A percentile compares a stretch with the other conserved stretches of the same genome.
Conservation (phyloP, 768 basidiomycete genomes). For the Panaeolus cyanescens region DNA sequence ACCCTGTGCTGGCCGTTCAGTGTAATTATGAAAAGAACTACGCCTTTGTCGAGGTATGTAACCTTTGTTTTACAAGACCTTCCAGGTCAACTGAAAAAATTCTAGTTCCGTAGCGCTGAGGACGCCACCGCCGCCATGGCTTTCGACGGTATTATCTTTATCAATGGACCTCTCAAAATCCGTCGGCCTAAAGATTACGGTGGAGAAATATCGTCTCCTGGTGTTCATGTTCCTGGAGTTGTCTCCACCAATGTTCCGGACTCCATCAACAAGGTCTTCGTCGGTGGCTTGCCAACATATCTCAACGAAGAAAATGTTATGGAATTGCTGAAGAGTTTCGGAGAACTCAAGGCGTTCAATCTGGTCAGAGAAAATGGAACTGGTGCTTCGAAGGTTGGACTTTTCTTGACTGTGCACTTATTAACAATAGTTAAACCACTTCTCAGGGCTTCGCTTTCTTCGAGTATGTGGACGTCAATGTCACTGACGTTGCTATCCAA, state of each 20-base stretch:
- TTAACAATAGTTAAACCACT: conserved; percentile 7
- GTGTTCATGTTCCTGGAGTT: conserved; percentile 88
- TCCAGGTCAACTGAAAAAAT: conserved; percentile 12
- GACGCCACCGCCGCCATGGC: conserved; percentile 97
- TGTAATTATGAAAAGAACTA: conserved; percentile 99
- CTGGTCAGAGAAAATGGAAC: conserved; percentile 93
- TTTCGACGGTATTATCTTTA: conserved; percentile 96
- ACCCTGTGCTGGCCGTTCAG: conserved; percentile 91
- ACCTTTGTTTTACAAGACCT: not conserved
- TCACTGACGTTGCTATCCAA: conserved; percentile 95
- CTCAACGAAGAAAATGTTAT: conserved; percentile 98
- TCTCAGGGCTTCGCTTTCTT: conserved; percentile 96
- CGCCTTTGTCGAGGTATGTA: conserved; percentile 91
- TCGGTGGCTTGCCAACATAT: conserved; percentile 94
- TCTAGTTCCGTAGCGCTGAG: conserved; percentile 95
- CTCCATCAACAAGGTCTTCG: conserved; percentile 97
- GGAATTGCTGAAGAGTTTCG: conserved; percentile 96
- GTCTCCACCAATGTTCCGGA: conserved; percentile 98
- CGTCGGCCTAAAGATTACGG: conserved; percentile 97
- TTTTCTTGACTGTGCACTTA: not conserved
- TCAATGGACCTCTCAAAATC: conserved; percentile 95
- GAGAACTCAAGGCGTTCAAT: conserved; percentile 97
- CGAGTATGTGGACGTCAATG: conserved; percentile 88
- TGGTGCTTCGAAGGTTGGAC: conserved; percentile 79
- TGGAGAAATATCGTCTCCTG: conserved; percentile 64